These are phyloP conservation scores for Penicillium vulpinum DNA, from an alignment of 2,329 filamentous ascomycete species.

Conservation along the genomic window DNA sequence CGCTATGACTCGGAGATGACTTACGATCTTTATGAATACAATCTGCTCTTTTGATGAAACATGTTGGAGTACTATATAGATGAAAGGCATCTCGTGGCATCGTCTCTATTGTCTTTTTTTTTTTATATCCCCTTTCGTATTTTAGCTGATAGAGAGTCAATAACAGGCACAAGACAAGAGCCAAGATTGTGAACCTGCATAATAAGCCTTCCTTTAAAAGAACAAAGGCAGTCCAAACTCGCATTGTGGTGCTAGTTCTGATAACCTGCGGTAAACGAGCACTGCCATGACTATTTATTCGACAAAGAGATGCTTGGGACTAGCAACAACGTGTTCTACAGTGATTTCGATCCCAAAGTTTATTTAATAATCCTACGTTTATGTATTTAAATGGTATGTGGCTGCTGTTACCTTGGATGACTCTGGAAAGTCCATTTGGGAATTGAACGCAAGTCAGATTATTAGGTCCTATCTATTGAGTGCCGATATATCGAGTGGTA, in stretches of 20 bases:
- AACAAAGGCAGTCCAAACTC: neutral
- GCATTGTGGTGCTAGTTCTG: neutral
- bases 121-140: neutral
- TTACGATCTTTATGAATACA: neutral
- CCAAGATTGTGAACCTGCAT: no score
- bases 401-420: no score
- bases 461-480: no score
- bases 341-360: no score
- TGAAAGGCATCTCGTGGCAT: no score
- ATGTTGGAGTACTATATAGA: neutral
- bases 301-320: neutral
- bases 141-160: neutral
- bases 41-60: neutral
- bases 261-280: neutral
- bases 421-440: no score
- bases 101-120: neutral
- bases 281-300: neutral
- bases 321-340: no score
- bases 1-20: neutral
- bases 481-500: no score
- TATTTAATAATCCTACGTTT: no score
- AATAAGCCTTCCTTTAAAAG: neutral
- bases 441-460: no score
- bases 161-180: neutral
- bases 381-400: no score